phyloP scores from a whole-genome alignment of 129 eudicot species.

The Gnaphalium uliginosum region DNA sequence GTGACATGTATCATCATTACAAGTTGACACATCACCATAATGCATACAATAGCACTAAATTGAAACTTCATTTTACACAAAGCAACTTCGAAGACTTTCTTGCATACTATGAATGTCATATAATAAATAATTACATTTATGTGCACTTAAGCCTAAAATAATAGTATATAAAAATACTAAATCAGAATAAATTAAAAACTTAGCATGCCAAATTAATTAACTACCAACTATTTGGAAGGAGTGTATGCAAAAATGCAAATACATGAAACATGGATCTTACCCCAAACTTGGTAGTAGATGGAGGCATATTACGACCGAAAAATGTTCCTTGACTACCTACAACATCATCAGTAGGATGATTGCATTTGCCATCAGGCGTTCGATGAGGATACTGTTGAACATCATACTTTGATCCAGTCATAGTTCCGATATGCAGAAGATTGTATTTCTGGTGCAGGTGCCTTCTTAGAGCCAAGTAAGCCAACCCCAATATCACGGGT shows the following conservation, averaged over 20 bases:
- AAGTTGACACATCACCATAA: too few species aligned
- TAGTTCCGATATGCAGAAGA: constrained; percentile 45
- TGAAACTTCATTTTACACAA: too few species aligned
- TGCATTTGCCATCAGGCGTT: constrained; percentile 55
- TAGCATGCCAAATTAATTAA: too few species aligned
- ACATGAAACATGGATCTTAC: constrained; percentile 19
- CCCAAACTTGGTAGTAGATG: constrained; percentile 46
- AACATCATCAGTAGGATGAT: constrained; percentile 52
- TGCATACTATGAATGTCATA: too few species aligned
- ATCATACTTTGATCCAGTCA: constrained; percentile 40
- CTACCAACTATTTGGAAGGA: not conserved
- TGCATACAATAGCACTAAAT: too few species aligned
- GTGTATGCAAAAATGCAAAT: not conserved
- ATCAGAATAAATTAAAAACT: too few species aligned
- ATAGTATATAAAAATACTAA: too few species aligned
- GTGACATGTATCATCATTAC: too few species aligned
- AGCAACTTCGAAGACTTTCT: too few species aligned
- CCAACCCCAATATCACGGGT: constrained; percentile 47
- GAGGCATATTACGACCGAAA: constrained; percentile 62
- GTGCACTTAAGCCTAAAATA: too few species aligned
- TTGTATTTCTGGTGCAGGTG: constrained; percentile 56
- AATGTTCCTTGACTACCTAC: constrained; percentile 56
- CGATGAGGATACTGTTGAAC: constrained; percentile 39
- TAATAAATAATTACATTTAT: too few species aligned
- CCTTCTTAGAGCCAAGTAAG: constrained; percentile 48